Evolutionary conservation across 2,329 filamentous ascomycete species (phyloP), one percentile per base, ranked within the genome.

Genomic region (Aotearoamyces nothofagi): DNA sequence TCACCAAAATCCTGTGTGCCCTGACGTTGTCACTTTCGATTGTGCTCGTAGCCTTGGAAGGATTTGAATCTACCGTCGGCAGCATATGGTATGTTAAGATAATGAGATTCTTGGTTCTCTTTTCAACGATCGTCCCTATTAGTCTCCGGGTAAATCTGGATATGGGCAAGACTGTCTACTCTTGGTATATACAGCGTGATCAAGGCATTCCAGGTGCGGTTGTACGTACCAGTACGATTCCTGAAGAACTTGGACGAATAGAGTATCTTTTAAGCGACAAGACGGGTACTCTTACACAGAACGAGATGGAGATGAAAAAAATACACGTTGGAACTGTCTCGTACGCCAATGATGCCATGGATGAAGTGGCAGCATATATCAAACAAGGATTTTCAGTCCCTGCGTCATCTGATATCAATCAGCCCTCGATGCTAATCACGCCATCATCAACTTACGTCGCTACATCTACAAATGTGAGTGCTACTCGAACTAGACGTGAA

Each of bases 61-160:
- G 82, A 0, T 90, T 93, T 38, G 63, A 75, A 26, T 68, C 62
- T 39, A 70, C 69, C 2, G 61, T 72, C 30, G 69, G 66, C 12
- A 68, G 70, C 30, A 58, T 68, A 14, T 98, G 90, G 90, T 98
- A 96, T 52, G 74, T 96, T 40, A 87, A 92, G 39, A 92, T 96
- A 44, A 90, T 93, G 74, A 77, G 87, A n/a, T 98, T 96, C 50
- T 58, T 98, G 38, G 92, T 98, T 35, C 63, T 98, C 1, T 98
- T 98, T 60, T 96, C 87, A n/a, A 96, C 87, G 0, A 98, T 98
- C 45, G 92, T 98, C 15, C 90, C 90, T 1, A 94, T 98, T 53
- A 92, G 84, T 55, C 61, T 98, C 41, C 78, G 90, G 28, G 90
- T 98, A 41, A 98, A 98, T 49, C 63, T 98, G 11, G 90, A 98